These are phyloP conservation scores for Puccinellia tenuiflora DNA, from an alignment of 176 grass and related monocot genomes.

Conservation along the genomic window DNA sequence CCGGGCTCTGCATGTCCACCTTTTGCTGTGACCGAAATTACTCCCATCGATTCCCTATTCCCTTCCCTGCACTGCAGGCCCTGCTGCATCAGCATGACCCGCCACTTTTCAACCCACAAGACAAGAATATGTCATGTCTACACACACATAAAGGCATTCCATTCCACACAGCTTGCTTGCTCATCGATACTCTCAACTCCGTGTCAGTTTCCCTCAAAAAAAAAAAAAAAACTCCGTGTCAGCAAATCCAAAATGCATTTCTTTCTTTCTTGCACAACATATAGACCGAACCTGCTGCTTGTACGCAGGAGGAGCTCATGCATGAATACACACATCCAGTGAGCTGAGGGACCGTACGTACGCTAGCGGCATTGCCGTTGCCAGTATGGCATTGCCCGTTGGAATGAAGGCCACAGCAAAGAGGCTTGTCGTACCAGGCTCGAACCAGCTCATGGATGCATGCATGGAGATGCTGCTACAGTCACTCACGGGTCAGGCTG, in stretches of 20 bases:
- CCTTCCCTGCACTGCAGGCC: not conserved
- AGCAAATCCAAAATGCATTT: too few species aligned
- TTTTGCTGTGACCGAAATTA: slow-evolving; percentile 29
- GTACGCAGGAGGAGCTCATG: too few species aligned
- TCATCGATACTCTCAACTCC: too few species aligned
- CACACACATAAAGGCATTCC: not conserved
- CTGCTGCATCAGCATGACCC: not conserved
- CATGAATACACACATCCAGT: not conserved
- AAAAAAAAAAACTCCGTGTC: too few species aligned
- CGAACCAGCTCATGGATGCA: not conserved
- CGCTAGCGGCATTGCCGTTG: too few species aligned
- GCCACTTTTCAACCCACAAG: slow-evolving; percentile 6
- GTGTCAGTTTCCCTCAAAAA: too few species aligned
- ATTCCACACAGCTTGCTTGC: not conserved
- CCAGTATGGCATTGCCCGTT: not conserved
- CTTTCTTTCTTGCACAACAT: too few species aligned
- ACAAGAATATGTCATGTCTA: slow-evolving; percentile 8
- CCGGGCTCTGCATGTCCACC: not conserved
- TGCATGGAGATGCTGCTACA: not conserved
- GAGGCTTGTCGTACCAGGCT: not conserved
- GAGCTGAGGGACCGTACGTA: not conserved
- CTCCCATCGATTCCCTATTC: not conserved
- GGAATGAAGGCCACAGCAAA: not conserved
- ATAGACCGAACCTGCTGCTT: not conserved
- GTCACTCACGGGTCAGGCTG: slow-evolving; percentile 17